Percentiles rank a stretch among this genome's conserved stretches.
Conservation (phyloP, 2,329 filamentous ascomycete species). For the Phialocephala sp. region DNA sequence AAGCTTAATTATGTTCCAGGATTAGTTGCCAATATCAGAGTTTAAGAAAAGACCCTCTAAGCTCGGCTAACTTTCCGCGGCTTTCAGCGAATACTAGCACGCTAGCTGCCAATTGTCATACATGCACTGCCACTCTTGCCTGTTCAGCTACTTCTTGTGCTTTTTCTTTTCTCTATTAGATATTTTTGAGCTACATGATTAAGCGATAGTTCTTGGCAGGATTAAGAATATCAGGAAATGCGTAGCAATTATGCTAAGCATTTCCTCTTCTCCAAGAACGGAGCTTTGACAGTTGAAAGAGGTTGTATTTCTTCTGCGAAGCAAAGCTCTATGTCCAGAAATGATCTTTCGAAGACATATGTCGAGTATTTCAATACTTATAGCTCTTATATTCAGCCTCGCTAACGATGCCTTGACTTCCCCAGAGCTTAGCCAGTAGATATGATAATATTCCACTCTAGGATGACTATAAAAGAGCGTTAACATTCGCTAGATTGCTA, state of each 20-base stretch:
- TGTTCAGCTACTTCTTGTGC: not conserved
- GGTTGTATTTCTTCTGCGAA: not conserved
- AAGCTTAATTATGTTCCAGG: conserved; percentile 15
- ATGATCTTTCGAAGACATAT: not conserved
- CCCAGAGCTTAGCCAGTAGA: conserved; percentile 1
- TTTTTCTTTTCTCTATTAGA: too few species aligned
- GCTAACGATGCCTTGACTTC: conserved; percentile 19
- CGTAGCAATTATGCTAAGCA: not conserved
- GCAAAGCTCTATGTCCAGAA: not conserved
- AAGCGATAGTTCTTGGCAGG: not conserved
- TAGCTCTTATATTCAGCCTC: conserved; percentile 17
- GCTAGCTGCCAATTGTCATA: not conserved
- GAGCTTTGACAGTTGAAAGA: conserved; percentile 1
- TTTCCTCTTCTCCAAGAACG: not conserved
- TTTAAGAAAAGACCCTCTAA: not conserved
- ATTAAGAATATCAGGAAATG: too few species aligned
- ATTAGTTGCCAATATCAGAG: not conserved
- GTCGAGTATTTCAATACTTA: too few species aligned
- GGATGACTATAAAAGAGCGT: too few species aligned
- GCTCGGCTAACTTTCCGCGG: conserved; percentile 15
- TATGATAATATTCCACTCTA: not conserved
- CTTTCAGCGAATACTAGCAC: not conserved
- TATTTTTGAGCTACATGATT: not conserved
- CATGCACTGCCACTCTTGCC: conserved; percentile 4
- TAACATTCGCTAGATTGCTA: too few species aligned